phyloP scores from a whole-genome alignment of 495 filamentous ascomycete species.

The Cercophora sp. region DNA sequence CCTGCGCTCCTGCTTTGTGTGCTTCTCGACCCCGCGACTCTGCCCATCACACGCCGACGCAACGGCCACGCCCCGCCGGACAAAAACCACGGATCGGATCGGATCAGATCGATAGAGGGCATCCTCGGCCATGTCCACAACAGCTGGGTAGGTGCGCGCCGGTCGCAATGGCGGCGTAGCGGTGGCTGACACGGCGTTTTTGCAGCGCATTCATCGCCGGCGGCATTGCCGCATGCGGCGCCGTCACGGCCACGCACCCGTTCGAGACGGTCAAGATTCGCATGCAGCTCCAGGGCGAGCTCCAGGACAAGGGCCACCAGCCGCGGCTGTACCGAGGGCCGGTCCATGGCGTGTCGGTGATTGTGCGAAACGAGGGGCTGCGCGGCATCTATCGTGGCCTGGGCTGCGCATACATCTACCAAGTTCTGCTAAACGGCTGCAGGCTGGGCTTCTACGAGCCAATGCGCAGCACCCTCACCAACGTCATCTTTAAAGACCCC shows the following conservation, averaged over 20 bases:
- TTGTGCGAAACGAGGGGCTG: conserved; percentile 85
- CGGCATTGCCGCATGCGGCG: conserved; percentile 93
- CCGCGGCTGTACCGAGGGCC: conserved; percentile 88
- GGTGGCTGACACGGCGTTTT: conserved; percentile 17
- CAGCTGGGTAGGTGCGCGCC: conserved; percentile 36
- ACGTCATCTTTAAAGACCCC: conserved; percentile 62
- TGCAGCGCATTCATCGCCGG: conserved; percentile 78
- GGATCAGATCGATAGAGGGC: no score
- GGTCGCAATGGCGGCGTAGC: conserved; percentile 5
- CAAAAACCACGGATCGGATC: no score
- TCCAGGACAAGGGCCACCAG: conserved; percentile 79
- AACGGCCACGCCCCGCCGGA: no score
- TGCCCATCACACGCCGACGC: no score
- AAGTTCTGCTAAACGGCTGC: conserved; percentile 93
- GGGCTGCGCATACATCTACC: conserved; percentile 92
- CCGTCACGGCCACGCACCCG: conserved; percentile 94
- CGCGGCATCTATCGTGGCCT: conserved; percentile 84
- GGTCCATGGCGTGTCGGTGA: conserved; percentile 85
- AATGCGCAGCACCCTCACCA: conserved; percentile 64
- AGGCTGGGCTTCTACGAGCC: conserved; percentile 98
- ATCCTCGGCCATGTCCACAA: conserved; percentile 49
- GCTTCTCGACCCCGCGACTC: neutral
- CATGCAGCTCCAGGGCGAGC: conserved; percentile 94
- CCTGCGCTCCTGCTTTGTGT: neutral
- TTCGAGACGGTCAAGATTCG: conserved; percentile 99